Conservation (phyloP, 495 filamentous ascomycete species). For the Schizothecium vesticola region DNA sequence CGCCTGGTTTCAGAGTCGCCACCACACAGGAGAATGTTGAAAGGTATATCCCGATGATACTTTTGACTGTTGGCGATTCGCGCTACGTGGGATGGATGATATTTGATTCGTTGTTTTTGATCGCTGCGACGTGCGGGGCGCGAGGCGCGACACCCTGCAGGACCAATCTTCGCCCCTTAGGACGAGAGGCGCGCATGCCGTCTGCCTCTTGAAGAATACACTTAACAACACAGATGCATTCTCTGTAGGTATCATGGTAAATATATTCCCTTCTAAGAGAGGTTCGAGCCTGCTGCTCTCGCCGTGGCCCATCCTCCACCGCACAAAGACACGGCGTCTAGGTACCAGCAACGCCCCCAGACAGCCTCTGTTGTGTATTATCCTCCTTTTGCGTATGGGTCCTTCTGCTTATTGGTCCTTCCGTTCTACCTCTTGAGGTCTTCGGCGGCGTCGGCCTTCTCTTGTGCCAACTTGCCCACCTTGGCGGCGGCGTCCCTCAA, state of each 20-base stretch:
- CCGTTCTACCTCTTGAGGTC: conserved; percentile 7
- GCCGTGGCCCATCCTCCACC: background rate
- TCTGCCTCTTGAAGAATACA: background rate
- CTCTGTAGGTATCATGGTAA: background rate
- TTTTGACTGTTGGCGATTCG: too few relatives aligned
- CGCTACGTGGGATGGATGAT: too few relatives aligned
- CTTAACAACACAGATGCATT: background rate
- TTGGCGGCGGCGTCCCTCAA: conserved; percentile 23
- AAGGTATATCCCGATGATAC: too few relatives aligned
- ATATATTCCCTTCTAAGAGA: background rate
- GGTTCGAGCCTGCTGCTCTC: background rate
- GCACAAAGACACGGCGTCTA: too few relatives aligned
- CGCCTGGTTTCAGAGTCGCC: background rate
- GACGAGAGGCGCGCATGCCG: too few relatives aligned
- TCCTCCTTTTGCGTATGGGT: background rate
- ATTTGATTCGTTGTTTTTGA: too few relatives aligned
- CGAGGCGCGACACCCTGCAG: too few relatives aligned
- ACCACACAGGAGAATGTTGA: background rate
- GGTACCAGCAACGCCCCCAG: background rate
- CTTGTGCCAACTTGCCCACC: conserved; percentile 26
- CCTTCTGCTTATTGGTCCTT: background rate
- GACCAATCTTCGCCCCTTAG: too few relatives aligned
- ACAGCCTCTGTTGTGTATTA: background rate
- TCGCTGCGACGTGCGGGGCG: too few relatives aligned
- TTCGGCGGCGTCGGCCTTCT: conserved; percentile 23